Evolutionary conservation across 2,329 filamentous ascomycete genomes (phyloP), one percentile per base, ranked within the genome.

Genomic region (Microsporum audouinii): DNA sequence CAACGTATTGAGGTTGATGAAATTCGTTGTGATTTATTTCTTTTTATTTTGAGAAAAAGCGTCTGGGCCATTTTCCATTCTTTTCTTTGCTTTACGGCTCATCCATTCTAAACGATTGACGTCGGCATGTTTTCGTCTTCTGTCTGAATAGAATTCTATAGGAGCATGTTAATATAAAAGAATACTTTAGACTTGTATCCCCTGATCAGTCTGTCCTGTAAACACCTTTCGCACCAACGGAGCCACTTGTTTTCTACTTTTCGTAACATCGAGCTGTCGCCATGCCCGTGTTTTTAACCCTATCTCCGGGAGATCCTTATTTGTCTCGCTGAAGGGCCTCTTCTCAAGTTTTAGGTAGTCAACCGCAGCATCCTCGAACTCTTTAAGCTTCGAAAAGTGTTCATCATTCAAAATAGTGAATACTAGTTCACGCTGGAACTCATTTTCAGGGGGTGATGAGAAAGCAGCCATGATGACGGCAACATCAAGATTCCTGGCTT

Each of bases 161-260:
- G 4, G 27, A 7, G 45, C 23, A 5, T 41, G 36, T 27, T 39
- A 34, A 41, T 43, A 43, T 8, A 31, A 51, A 51, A 47, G n/a
- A 27, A 27, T 47, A 10, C 45, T 51, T 51, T 10, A 51, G 17
- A 51, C 14, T 31, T 51, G 12, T 23, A 7, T 12, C 23, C 23
- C 43, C 27, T 47, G 17, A 47, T 59, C 43, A 60, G 17, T 10
- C 5, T 27, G 5, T 12, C 53, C 57, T 33, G 60, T 27, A 23
- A 64, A 56, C 1, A 77, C 77, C 64, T 78, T 75, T 64, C 83
- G 77, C 58, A 86, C 66, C 68, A 86, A 67, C 59, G 84, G 84
- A 14, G 79, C 84, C 57, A 86, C 82, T 72, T 82, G 80, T 71
- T 87, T 87, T 64, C 84, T 77, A 68, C 83, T 86, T 63, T 82